Evolutionary conservation across 139 green algal species (phyloP), one percentile per base, ranked within the genome.

Genomic region (Gonium pectorale): DNA sequence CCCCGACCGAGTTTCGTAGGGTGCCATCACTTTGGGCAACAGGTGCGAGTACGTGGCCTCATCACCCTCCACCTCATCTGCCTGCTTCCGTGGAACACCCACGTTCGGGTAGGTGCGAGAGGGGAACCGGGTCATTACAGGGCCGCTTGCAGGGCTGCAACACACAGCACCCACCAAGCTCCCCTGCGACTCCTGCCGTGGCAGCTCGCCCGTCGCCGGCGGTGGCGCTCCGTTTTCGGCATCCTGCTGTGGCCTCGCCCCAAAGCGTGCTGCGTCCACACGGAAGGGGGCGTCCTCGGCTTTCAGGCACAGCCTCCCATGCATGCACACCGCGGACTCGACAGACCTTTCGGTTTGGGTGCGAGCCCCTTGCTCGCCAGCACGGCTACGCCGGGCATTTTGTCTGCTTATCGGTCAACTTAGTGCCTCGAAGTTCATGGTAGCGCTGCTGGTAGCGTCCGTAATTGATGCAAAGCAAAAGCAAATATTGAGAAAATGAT

Each of bases 1-100:
- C 24, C 92, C 91, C 29, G 91, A 82, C 31, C 73, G 83, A 0
- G 90, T 93, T 33, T 87, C 43, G 29, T 89, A 94, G 0, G 91
- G 92, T 24, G 92, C 92, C 89, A 95, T 94, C 4, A 96, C 91
- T 67, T 93, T 93, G n/a, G 90, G 93, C 60, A 93, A 71, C 46
- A 94, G 62, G 77, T 95, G 89, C 0, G 83, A 67, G 11, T 86
- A 67, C 31, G 38, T 69, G 13, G 33, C 72, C 46, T 91, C 87
- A 41, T 92, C 86, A 7, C 37, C 35, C 26, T 80, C 78, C 41
- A 68, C 62, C 7, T 90, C 88, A 29, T 85, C 87, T 22, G 66
- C n/a, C 77, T 74, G 62, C 77, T 4, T 3, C 31, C 49, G 64
- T n/a, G 11, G 37, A n/a, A 15, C 62, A n/a, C n/a, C n/a, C n/a